Base-by-base conservation (phyloP, 192 early-diverging fungal species). In the Coemansia biformis region DNA sequence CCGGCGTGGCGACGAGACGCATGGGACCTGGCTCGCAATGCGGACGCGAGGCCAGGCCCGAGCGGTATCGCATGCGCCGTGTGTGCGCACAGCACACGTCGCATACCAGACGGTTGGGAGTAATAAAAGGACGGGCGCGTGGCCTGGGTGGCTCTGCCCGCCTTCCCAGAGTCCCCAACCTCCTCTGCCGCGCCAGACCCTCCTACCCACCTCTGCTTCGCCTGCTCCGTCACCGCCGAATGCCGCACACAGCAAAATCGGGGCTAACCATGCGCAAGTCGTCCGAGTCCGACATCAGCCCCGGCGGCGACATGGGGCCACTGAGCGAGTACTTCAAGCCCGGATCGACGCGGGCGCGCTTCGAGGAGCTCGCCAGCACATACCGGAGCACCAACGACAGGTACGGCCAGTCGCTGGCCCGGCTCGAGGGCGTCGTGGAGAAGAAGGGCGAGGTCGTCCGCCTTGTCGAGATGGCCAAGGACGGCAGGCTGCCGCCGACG, bases 291-390 rank as follows among this genome's bases (percentile, higher is more conserved):
- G 68, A 72, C 29, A 48, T 72, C 14, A 57, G 47, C n/a, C 60
- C 60, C 6, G 61, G 68, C 34, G 52, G 52, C 9, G 38, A 38
- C 5, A 60, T 60, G 43, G 39, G 16, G 11, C 57, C 68, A 0
- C 41, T 72, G 39, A 29, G 5, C 32, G 68, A 72, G 29, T 24
- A 51, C 12, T 72, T 48, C 43, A 72, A 72, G 52, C 48, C 57
- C 15, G 35, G 24, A 15, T 72, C 68, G 1, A 72, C 68, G 2
- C 57, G 68, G 1, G 68, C 68, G 14, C 68, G 61, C 24, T 72
- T 72, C 23, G 68, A 72, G 18, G 68, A 72, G 61, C 68, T 72
- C 9, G 61, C 46, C 45, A 46, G 29, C 31, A 63, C 60, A n/a
- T 72, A 72, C 41, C 60, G 68, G 51, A 55, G 22, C 30, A 40